A percentile compares a stretch with the other conserved stretches of the same genome.
Conservation (phyloP, 257 asterid species). For the Salvia hispanica region DNA sequence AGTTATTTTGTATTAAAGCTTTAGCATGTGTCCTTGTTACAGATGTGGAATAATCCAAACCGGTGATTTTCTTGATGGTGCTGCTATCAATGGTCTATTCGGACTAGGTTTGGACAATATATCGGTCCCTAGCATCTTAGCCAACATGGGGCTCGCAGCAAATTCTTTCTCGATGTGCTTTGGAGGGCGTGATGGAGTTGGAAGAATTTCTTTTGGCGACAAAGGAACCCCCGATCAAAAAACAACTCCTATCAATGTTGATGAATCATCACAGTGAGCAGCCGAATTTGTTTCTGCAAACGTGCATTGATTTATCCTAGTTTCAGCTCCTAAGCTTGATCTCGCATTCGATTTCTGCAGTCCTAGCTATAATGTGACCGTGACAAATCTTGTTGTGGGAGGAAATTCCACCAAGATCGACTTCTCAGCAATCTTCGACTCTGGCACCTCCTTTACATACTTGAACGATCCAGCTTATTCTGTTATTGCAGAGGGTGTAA, state of each 20-base stretch:
- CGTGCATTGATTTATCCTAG: not conserved
- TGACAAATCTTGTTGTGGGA: constrained; percentile 71
- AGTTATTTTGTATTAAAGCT: no score
- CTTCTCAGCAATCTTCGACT: constrained; percentile 75
- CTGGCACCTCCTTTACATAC: constrained; percentile 95
- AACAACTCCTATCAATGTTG: constrained; percentile 70
- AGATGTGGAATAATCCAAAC: constrained; percentile 95
- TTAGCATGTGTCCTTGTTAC: constrained; percentile 31
- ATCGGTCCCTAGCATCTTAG: constrained; percentile 85
- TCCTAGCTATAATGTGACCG: constrained; percentile 71
- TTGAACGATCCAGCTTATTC: constrained; percentile 82
- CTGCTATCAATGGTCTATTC: constrained; percentile 91
- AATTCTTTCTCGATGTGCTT: constrained; percentile 98
- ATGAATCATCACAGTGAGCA: constrained; percentile 63
- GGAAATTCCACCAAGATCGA: constrained; percentile 51
- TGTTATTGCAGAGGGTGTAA: constrained; percentile 58
- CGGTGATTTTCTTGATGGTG: constrained; percentile 85
- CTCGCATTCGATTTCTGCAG: constrained; percentile 42
- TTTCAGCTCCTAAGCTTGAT: not conserved
- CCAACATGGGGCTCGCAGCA: constrained; percentile 73
- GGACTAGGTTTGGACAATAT: constrained; percentile 80
- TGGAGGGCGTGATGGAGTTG: constrained; percentile 68
- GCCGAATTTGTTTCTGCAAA: constrained; percentile 1
- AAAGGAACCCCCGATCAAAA: constrained; percentile 68
- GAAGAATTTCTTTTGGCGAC: constrained; percentile 94